phyloP scores from a whole-genome alignment of 2,329 filamentous ascomycete species.

The Epicoccum nigrum region DNA sequence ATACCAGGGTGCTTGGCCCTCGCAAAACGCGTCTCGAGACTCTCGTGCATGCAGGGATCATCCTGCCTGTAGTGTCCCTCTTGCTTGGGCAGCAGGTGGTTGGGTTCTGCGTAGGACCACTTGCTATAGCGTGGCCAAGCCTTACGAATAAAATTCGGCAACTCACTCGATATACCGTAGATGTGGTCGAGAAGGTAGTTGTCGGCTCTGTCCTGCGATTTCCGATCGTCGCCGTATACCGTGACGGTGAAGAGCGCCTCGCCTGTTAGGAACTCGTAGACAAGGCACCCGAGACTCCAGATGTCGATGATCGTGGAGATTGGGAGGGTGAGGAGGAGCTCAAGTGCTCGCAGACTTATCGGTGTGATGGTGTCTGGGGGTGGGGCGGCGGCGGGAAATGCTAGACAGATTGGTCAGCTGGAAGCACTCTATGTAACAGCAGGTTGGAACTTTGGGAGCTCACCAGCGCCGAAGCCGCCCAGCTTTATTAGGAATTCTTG shows the following conservation, averaged over 20 bases:
- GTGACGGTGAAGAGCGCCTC: slow-evolving; percentile 24
- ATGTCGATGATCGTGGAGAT: slow-evolving; percentile 44
- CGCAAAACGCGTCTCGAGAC: slow-evolving; percentile 33
- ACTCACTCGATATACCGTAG: slow-evolving; percentile 28
- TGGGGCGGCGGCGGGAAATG: background rate
- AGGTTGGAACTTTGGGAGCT: background rate
- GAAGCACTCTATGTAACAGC: no score
- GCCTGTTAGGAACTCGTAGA: slow-evolving; percentile 42
- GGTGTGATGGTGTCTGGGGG: background rate
- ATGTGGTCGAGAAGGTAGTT: slow-evolving; percentile 39
- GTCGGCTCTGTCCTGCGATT: slow-evolving; percentile 20
- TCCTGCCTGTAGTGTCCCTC: background rate
- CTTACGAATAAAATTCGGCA: slow-evolving; percentile 34
- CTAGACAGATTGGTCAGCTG: background rate
- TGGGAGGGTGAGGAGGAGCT: background rate
- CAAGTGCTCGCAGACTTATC: background rate
- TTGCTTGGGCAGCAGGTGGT: background rate
- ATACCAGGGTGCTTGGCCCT: slow-evolving; percentile 26
- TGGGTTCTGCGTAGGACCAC: slow-evolving; percentile 23
- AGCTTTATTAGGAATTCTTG: background rate
- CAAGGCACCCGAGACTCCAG: slow-evolving; percentile 43
- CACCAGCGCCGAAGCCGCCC: background rate
- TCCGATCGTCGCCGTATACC: slow-evolving; percentile 16
- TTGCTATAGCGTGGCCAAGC: slow-evolving; percentile 33
- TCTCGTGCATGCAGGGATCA: slow-evolving; percentile 15